These are phyloP conservation scores for Pholiota molesta DNA, from an alignment of 768 basidiomycete species.

Conservation along the genomic window DNA sequence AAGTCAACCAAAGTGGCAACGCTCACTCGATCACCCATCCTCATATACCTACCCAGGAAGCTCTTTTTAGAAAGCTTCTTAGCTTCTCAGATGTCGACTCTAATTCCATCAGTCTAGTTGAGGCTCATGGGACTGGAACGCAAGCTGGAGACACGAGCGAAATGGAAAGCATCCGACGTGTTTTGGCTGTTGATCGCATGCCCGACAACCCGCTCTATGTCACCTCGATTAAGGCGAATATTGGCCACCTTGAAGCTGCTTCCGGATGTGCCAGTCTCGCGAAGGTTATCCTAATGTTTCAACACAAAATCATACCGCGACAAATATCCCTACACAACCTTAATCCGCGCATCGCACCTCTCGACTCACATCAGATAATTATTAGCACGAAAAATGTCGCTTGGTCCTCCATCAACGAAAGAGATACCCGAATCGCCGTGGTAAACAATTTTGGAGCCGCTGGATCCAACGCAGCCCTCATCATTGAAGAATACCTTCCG, in stretches of 20 bases:
- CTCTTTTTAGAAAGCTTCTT: constrained; percentile 55
- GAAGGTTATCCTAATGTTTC: constrained; percentile 73
- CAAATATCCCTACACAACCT: constrained; percentile 60
- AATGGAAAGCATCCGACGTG: constrained; percentile 59
- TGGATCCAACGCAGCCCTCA: constrained; percentile 66
- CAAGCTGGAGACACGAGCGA: constrained; percentile 73
- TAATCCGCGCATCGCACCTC: constrained; percentile 56
- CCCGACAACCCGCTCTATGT: constrained; percentile 58
- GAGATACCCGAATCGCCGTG: constrained; percentile 51
- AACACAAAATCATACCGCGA: constrained; percentile 54
- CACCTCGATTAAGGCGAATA: constrained; percentile 72
- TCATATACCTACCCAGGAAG: constrained; percentile 60
- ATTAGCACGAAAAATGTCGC: constrained; percentile 43
- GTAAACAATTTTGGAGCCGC: constrained; percentile 80
- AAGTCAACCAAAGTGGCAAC: constrained; percentile 72
- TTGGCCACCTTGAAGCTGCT: constrained; percentile 77
- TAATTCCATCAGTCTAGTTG: constrained; percentile 58
- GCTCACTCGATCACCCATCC: constrained; percentile 76
- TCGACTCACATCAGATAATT: constrained; percentile 48
- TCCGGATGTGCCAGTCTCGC: constrained; percentile 74
- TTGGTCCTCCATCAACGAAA: constrained; percentile 44
- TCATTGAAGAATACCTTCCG: constrained; percentile 56
- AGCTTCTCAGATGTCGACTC: constrained; percentile 46
- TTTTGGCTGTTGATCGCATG: constrained; percentile 48
- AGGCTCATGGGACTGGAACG: constrained; percentile 78